Evolutionary conservation across 2,329 filamentous ascomycete species (phyloP).

Genomic region (Verruconis gallopava): DNA sequence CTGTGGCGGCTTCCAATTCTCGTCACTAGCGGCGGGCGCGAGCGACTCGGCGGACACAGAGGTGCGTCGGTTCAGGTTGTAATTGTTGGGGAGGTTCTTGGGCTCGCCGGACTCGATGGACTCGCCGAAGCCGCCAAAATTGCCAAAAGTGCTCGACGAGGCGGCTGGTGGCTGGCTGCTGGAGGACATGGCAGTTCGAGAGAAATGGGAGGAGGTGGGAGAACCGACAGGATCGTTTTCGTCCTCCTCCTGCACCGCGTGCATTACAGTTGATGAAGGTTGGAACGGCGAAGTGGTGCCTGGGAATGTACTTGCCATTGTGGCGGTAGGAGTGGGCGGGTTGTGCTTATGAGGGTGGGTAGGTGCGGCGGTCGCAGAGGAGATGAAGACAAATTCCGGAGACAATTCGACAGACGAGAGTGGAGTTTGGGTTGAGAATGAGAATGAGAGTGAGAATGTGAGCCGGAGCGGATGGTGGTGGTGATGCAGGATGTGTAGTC

Average conservation of each 20-base stretch:
- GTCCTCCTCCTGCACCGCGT: slow-evolving; percentile 67
- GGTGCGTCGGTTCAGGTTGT: slow-evolving; percentile 84
- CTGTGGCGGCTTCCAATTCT: slow-evolving; percentile 80
- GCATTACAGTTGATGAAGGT: slow-evolving; percentile 45
- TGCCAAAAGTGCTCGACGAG: slow-evolving; percentile 17
- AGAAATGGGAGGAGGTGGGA: slow-evolving; percentile 45
- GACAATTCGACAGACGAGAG: no score
- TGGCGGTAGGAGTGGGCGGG: background rate
- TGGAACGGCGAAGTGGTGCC: slow-evolving; percentile 45
- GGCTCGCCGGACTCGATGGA: slow-evolving; percentile 35
- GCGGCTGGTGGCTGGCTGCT: slow-evolving; percentile 23
- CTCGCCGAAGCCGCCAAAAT: slow-evolving; percentile 23
- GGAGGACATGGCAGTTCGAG: slow-evolving; percentile 28
- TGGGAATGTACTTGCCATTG: slow-evolving; percentile 68
- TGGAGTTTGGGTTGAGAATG: no score
- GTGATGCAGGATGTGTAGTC: slow-evolving; percentile 14
- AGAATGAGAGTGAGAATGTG: no score
- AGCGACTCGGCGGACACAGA: slow-evolving; percentile 95
- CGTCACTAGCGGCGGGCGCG: slow-evolving; percentile 72
- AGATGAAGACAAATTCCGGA: slow-evolving; percentile 17
- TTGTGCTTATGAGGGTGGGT: background rate
- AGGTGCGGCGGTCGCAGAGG: background rate
- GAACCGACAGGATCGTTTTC: slow-evolving; percentile 65
- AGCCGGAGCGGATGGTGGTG: slow-evolving; percentile 35
- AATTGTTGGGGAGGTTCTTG: slow-evolving; percentile 76